A percentile compares a stretch with the other conserved stretches of the same genome.
These are phyloP conservation scores for Ophiobolus disseminans DNA, from an alignment of 2,329 filamentous ascomycete species.

Conservation along the genomic window DNA sequence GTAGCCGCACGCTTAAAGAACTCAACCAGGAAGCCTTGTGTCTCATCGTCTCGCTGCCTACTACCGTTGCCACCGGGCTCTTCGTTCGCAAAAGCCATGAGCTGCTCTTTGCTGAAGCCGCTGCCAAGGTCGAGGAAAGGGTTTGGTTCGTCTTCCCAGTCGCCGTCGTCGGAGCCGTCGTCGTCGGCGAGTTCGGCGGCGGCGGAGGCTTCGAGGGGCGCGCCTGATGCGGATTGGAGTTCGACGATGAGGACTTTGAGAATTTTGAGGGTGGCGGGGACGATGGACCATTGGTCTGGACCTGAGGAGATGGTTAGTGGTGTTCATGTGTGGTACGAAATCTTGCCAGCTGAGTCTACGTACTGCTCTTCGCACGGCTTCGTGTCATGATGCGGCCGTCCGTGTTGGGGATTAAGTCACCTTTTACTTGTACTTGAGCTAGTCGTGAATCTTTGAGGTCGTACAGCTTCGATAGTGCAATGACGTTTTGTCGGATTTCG, in stretches of 20 bases:
- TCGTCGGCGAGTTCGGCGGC: slow-evolving; percentile 70
- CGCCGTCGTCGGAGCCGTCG: slow-evolving; percentile 68
- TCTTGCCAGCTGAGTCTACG: no score
- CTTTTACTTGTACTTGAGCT: slow-evolving; percentile 82
- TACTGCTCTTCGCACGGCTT: slow-evolving; percentile 84
- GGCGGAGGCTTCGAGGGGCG: slow-evolving; percentile 63
- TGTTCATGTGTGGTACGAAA: no score
- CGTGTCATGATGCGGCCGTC: slow-evolving; percentile 91
- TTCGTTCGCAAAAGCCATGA: slow-evolving; percentile 76
- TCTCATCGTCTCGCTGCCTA: slow-evolving; percentile 86
- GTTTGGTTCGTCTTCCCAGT: slow-evolving; percentile 85
- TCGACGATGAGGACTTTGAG: slow-evolving; percentile 95
- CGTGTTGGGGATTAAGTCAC: slow-evolving; percentile 78
- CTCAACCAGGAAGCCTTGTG: slow-evolving; percentile 79
- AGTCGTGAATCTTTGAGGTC: slow-evolving; percentile 83
- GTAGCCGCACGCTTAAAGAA: slow-evolving; percentile 72
- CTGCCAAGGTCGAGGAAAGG: slow-evolving; percentile 74
- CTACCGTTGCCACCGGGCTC: slow-evolving; percentile 55
- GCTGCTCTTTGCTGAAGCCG: slow-evolving; percentile 63
- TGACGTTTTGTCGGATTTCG: slow-evolving; percentile 95
- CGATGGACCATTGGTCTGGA: slow-evolving; percentile 86
- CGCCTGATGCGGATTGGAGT: slow-evolving; percentile 78
- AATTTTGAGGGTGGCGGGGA: slow-evolving; percentile 91
- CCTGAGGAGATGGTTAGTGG: slow-evolving; percentile 57
- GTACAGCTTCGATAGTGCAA: slow-evolving; percentile 91